Percentiles rank a stretch among this genome's conserved stretches.
These are phyloP conservation scores for Lachancea nothofagi DNA, from an alignment of 805 yeast species.

Conservation along the genomic window DNA sequence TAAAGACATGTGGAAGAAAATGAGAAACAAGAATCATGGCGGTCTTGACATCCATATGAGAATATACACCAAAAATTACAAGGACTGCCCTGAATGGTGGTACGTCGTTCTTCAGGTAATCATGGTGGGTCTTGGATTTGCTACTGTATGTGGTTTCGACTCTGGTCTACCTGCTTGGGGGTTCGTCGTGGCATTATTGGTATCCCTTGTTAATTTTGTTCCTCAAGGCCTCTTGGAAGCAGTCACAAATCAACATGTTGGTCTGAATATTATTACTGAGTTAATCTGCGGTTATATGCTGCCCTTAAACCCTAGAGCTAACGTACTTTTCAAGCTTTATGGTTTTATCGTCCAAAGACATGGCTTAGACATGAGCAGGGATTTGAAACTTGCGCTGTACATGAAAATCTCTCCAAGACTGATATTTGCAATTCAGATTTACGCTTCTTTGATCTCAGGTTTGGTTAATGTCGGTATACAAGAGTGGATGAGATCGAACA, in stretches of 20 bases:
- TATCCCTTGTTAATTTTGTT: slow-evolving; percentile 48
- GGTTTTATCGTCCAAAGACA: slow-evolving; percentile 52
- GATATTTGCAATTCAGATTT: slow-evolving; percentile 42
- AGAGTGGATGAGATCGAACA: slow-evolving; percentile 38
- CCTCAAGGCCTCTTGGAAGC: slow-evolving; percentile 57
- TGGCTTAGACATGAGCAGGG: slow-evolving; percentile 46
- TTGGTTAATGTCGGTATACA: slow-evolving; percentile 37
- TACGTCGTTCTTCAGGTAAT: slow-evolving; percentile 34
- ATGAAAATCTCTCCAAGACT: slow-evolving; percentile 54
- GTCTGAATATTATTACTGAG: slow-evolving; percentile 55
- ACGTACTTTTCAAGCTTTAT: slow-evolving; percentile 48
- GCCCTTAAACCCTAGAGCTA: slow-evolving; percentile 51
- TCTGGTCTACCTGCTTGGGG: slow-evolving; percentile 64
- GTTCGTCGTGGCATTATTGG: slow-evolving; percentile 47
- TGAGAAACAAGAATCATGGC: slow-evolving; percentile 39
- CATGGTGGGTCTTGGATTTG: slow-evolving; percentile 28
- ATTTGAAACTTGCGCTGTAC: slow-evolving; percentile 53
- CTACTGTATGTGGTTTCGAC: slow-evolving; percentile 35
- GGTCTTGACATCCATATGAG: slow-evolving; percentile 44
- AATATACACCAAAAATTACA: slow-evolving; percentile 46
- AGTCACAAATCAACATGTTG: slow-evolving; percentile 50
- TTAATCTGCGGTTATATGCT: slow-evolving; percentile 55
- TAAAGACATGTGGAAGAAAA: slow-evolving; percentile 43
- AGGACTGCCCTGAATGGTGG: slow-evolving; percentile 77
- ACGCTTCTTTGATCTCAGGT: slow-evolving; percentile 37